Percentiles rank a stretch among this genome's conserved stretches.
Conservation (phyloP, 768 basidiomycete species). For the Phlebiopsis flavidoalba region DNA sequence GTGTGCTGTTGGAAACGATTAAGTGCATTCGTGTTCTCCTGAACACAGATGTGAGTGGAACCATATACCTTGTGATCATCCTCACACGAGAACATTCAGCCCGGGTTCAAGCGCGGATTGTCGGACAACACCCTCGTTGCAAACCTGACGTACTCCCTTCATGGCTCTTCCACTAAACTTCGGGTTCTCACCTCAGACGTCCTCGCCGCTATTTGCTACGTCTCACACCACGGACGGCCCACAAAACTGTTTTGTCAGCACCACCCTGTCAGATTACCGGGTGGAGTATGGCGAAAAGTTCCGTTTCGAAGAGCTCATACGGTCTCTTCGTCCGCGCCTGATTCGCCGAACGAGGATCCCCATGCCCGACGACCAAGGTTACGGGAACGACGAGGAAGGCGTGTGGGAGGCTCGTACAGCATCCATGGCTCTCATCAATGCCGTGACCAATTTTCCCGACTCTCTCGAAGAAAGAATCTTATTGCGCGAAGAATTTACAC, state of each 20-base stretch:
- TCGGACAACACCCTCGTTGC: conserved; percentile 60
- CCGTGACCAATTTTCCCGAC: conserved; percentile 71
- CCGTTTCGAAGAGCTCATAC: conserved; percentile 75
- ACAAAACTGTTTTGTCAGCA: conserved; percentile 68
- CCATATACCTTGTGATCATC: not conserved
- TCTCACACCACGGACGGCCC: conserved; percentile 67
- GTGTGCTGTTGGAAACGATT: conserved; percentile 65
- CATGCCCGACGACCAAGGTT: conserved; percentile 29
- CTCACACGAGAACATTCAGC: conserved; percentile 33
- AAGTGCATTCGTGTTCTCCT: conserved; percentile 78
- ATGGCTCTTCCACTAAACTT: conserved; percentile 60
- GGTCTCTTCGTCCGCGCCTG: conserved; percentile 51
- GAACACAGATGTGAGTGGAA: conserved; percentile 70
- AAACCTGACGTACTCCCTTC: conserved; percentile 68
- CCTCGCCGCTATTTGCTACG: conserved; percentile 77
- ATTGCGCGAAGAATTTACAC: conserved; percentile 76
- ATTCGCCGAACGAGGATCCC: conserved; percentile 15
- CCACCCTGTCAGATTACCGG: conserved; percentile 79
- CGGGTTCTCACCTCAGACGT: conserved; percentile 70
- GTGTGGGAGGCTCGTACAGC: conserved; percentile 80
- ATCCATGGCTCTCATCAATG: conserved; percentile 75
- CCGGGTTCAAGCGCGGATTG: conserved; percentile 68
- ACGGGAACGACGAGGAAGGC: conserved; percentile 50
- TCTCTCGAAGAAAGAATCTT: conserved; percentile 73
- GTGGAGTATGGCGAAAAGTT: conserved; percentile 66